Evolutionary conservation across 495 filamentous ascomycete genomes (phyloP), one percentile per base, ranked within the genome.

Genomic region (Polyplosphaeria fusca): DNA sequence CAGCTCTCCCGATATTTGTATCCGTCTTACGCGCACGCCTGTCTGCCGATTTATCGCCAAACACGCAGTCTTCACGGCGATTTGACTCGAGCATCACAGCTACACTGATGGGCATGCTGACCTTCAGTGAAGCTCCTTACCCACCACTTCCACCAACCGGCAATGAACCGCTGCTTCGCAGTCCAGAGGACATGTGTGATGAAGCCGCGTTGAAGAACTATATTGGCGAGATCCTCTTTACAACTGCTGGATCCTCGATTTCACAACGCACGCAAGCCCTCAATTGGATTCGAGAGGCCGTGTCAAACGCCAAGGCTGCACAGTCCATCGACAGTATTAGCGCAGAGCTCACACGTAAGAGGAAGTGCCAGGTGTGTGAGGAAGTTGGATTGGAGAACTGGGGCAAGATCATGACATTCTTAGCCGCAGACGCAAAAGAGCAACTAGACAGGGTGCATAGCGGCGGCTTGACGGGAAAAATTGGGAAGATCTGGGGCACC

Each of bases 201-300:
- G 89, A 95, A 68, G 90, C 89, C 2, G 87, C 79, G 4, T 72
- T 96, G 2, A 87, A 91, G 83, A 79, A 86, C 18, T 89, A 95
- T 70, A 90, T 98, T 52, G 94, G 92, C 50, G 93, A 98, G 74
- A 91, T 97, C 57, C 71, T 98, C 43, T 97, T 86, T 73, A 80
- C 89, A 1, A 79, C 79, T 5, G 76, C 78, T 12, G 73, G 69
- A 3, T 35, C 47, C 1, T 50, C 49, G 3, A 32, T 46, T 5
- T 60, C 68, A 24, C 64, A 67, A 32, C 76, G 77, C 27, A 80
- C 86, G 39, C 79, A 83, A 49, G 91, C 89, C 0, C 76, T 96
- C 7, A 79, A 80, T 48, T 95, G 91, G 91, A 93, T 86, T 11
- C 83, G 88, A 49, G 86, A 92, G 54, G 87, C 86, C 25, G 87